A percentile compares a stretch with the other conserved stretches of the same genome.
These are phyloP conservation scores for Nyssa sinensis DNA, from an alignment of 148 eudicot species.

Conservation along the genomic window DNA sequence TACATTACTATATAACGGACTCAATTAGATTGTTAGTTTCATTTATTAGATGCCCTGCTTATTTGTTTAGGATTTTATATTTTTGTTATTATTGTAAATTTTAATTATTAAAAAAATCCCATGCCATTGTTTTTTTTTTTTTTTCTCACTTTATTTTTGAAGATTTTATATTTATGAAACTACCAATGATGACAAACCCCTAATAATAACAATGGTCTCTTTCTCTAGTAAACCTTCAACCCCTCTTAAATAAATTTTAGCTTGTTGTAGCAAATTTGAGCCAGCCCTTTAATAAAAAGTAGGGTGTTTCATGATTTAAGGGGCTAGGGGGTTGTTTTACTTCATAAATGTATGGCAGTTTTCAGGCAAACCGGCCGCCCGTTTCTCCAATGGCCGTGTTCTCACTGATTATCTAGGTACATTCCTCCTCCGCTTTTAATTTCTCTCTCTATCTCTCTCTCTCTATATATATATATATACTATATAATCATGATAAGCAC, in stretches of 20 bases:
- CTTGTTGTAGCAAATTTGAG: conserved; percentile 17
- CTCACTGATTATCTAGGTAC: conserved; percentile 82
- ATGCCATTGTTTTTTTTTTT: too few species aligned
- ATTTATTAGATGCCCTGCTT: too few species aligned
- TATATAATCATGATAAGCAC: too few species aligned
- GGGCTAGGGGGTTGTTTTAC: conserved; percentile 14
- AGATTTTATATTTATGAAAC: too few species aligned
- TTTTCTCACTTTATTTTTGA: too few species aligned
- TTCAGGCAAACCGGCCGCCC: conserved; percentile 82
- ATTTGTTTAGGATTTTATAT: too few species aligned
- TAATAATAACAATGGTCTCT: conserved; percentile 19
- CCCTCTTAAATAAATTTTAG: conserved; percentile 16
- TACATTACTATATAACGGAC: too few species aligned
- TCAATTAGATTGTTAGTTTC: too few species aligned
- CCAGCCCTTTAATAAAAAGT: conserved; percentile 3
- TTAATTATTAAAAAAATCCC: too few species aligned
- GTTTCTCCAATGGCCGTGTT: conserved; percentile 82
- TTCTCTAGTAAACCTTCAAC: conserved; percentile 9
- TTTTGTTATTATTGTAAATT: too few species aligned
- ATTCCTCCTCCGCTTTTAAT: background rate
- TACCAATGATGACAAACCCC: conserved; percentile 26
- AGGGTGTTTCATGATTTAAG: conserved; percentile 25
- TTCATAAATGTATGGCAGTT: conserved; percentile 40
- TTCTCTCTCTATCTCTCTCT: background rate
- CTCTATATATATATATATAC: background rate